Percentiles rank a stretch among this genome's conserved stretches.
Evolutionary conservation across 352 stramenopile species (phyloP).

Genomic region (Globisporangium parvum): DNA sequence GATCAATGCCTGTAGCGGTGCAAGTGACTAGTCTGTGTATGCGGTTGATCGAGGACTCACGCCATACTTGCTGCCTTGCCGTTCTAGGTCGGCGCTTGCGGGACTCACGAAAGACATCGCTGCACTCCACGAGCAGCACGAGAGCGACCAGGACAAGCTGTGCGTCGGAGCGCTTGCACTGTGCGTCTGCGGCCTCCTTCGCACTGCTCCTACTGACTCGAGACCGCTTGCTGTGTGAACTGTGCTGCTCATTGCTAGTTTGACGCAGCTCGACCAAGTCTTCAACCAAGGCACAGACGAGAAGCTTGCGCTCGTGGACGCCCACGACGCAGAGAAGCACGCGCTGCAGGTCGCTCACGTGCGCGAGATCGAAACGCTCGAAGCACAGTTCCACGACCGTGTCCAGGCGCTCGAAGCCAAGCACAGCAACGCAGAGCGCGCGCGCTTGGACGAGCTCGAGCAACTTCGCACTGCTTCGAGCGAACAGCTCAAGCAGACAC

Average conservation of each 20-base stretch:
- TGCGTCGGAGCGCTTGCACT: conserved; percentile 4
- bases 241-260: conserved; percentile 8
- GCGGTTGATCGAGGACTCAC: background rate
- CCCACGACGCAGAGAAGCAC: conserved; percentile 25
- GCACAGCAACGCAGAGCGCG: conserved; percentile 22
- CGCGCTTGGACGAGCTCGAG: conserved; percentile 29
- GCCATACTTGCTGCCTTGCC: background rate
- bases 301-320: conserved; percentile 29
- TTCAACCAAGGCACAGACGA: conserved; percentile 42
- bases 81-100: conserved; percentile 22
- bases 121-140: conserved; percentile 37
- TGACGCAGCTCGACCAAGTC: conserved; percentile 28
- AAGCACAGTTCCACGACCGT: conserved; percentile 21
- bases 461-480: conserved; percentile 24
- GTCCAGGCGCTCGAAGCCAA: conserved; percentile 25
- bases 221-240: background rate
- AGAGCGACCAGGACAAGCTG: conserved; percentile 29
- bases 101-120: conserved; percentile 39
- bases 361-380: conserved; percentile 16
- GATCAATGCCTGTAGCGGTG: too few relatives aligned
- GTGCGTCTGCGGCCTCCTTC: background rate
- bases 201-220: background rate
- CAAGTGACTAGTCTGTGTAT: background rate
- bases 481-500: conserved; percentile 12
- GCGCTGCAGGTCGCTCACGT: conserved; percentile 23